Conservation (phyloP, 2,329 filamentous ascomycete genomes). For the Diaporthe helianthi region DNA sequence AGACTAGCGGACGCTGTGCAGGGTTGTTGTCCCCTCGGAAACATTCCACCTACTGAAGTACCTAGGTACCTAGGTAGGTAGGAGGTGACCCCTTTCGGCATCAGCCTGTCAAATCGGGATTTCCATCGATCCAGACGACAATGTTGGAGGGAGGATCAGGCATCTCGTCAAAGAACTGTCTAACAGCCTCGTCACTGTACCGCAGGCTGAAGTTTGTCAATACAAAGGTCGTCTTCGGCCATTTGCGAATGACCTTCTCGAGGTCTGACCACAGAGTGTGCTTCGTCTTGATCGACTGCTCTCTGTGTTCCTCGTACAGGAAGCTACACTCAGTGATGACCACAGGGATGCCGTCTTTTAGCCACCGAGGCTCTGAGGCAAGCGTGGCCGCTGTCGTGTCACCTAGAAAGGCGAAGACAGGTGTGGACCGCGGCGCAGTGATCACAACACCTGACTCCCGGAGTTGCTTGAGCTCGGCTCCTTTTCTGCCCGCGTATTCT, state of each 20-base stretch:
- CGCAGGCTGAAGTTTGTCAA: conserved; percentile 56
- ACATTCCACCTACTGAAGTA: not conserved
- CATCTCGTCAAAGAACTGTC: conserved; percentile 50
- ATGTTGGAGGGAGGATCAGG: conserved; percentile 50
- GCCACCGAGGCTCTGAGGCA: conserved; percentile 49
- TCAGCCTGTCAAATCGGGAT: conserved; percentile 5
- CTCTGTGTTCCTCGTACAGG: conserved; percentile 50
- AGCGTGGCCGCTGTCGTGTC: conserved; percentile 53
- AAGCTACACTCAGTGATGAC: conserved; percentile 60
- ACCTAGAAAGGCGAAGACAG: conserved; percentile 56
- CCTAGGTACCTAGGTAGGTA: not conserved
- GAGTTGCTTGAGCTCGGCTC: conserved; percentile 47
- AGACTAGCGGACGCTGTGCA: not conserved
- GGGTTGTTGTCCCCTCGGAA: not conserved
- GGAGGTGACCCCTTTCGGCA: not conserved
- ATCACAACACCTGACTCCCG: conserved; percentile 48
- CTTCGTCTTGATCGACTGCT: conserved; percentile 54
- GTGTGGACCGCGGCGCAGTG: conserved; percentile 47
- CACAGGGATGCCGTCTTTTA: conserved; percentile 49
- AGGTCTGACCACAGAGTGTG: conserved; percentile 56
- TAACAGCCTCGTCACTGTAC: conserved; percentile 50
- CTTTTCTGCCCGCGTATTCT: conserved; percentile 46
- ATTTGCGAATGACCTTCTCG: conserved; percentile 51
- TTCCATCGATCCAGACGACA: conserved; percentile 55
- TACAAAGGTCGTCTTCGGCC: conserved; percentile 53